Evolutionary conservation across 371 early-diverging fungal genomes (phyloP).

Genomic region (Coemansia sp.): DNA sequence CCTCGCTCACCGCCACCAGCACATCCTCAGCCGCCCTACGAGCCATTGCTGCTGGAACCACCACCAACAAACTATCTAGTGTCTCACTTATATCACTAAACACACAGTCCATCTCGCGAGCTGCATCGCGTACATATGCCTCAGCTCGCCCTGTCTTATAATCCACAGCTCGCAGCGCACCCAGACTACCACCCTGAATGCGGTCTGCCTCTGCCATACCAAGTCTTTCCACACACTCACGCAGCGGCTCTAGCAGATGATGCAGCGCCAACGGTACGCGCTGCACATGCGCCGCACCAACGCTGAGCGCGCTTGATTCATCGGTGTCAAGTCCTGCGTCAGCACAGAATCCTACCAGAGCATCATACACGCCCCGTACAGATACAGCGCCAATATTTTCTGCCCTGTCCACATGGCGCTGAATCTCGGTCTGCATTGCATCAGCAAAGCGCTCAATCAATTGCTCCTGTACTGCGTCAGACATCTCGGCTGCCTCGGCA

Average conservation of each 20-base stretch:
- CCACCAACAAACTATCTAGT: conserved; percentile 11
- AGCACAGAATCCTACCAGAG: conserved; percentile 11
- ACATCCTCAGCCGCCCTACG: conserved; percentile 5
- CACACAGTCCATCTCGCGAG: conserved; percentile 14
- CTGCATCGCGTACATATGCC: conserved; percentile 19
- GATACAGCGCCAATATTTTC: not conserved
- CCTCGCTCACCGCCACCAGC: conserved; percentile 5
- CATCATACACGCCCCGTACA: conserved; percentile 16
- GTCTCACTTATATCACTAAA: conserved; percentile 31
- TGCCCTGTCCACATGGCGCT: not conserved
- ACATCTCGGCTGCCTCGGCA: conserved; percentile 22
- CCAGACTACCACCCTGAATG: conserved; percentile 14
- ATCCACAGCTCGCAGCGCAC: conserved; percentile 3
- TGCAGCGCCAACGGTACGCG: not conserved
- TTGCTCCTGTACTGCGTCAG: conserved; percentile 15
- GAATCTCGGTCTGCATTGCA: conserved; percentile 16
- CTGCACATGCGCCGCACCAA: conserved; percentile 13
- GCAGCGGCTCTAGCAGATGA: not conserved
- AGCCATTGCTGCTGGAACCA: conserved; percentile 24
- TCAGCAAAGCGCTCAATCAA: conserved; percentile 16
- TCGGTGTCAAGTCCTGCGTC: not conserved
- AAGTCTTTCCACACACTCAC: not conserved
- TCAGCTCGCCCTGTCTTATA: conserved; percentile 9
- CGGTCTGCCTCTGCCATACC: not conserved
- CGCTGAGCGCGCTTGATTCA: conserved; percentile 18